Conservation (phyloP, 2,329 filamentous ascomycete species). For the Penicillium polonicum region DNA sequence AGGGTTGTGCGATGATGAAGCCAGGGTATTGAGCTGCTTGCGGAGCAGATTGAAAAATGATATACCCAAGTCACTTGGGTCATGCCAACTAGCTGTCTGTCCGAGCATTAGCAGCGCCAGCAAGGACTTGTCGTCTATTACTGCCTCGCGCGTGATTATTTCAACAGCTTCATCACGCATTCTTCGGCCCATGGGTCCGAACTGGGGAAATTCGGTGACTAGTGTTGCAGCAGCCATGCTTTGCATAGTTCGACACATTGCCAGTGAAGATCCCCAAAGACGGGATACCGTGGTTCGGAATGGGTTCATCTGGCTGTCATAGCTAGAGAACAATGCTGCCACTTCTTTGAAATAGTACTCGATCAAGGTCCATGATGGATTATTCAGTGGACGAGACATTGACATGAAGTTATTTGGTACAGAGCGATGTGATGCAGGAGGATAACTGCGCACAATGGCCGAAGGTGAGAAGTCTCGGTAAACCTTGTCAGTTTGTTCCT, state of each 20-base stretch:
- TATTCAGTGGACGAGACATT: conserved; percentile 44
- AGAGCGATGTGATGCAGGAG: conserved; percentile 22
- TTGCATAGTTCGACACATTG: conserved; percentile 61
- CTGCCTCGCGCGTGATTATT: conserved; percentile 49
- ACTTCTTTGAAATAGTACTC: conserved; percentile 66
- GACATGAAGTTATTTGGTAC: conserved; percentile 32
- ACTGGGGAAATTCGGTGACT: conserved; percentile 57
- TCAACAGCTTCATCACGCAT: conserved; percentile 55
- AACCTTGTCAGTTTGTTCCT: conserved; percentile 13
- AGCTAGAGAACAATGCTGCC: conserved; percentile 62
- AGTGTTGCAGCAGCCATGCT: conserved; percentile 64
- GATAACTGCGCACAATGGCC: conserved; percentile 35
- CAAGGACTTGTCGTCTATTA: conserved; percentile 55
- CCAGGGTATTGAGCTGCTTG: conserved; percentile 44
- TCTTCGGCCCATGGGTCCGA: conserved; percentile 50
- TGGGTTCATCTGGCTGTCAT: conserved; percentile 61
- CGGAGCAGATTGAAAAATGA: conserved; percentile 49
- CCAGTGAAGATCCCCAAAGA: conserved; percentile 58
- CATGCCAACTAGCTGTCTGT: conserved; percentile 61
- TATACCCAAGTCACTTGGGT: conserved; percentile 55
- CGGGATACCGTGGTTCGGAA: conserved; percentile 59
- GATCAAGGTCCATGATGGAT: conserved; percentile 56
- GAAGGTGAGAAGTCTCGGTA: conserved; percentile 35
- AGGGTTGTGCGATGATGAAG: conserved; percentile 25
- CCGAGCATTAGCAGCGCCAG: conserved; percentile 60